Base-by-base conservation (phyloP, 1,284 basidiomycete genomes). In the Rhodotorula sp. region DNA sequence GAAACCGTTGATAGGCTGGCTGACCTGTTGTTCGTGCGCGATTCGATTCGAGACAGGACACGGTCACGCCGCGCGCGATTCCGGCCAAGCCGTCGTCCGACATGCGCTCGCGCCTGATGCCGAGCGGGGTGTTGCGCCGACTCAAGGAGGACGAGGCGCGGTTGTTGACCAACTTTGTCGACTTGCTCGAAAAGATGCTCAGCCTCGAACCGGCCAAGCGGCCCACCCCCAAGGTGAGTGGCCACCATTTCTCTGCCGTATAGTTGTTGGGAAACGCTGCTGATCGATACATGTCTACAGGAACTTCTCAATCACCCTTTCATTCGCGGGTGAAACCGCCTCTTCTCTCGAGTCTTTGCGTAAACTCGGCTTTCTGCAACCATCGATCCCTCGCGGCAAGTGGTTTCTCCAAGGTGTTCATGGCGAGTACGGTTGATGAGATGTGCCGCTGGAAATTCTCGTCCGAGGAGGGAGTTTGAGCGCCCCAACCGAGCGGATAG, bases 101-200 rank as follows among this genome's bases (percentile, higher is more conserved):
- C 78, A 82, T 99, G 45, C 86, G 91, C 30, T 84, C 89, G 7
- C 85, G 94, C 45, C 82, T 99, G 48, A 87, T 97, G 83, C 92
- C 94, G 0, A 84, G 87, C 2, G 87, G 88, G 6, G 86, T 87
- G 42, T 81, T 83, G 55, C 81, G 83, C 68, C 90, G 91, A 81
- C 84, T 94, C 81, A 89, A 88, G 76, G 91, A 93, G 73, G 93
- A 95, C 64, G 95, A 99, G 82, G 86, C 86, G 76, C 93, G 91
- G 81, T 80, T 91, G 75, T 78, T 96, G n/a, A 81, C 86, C 60
- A 86, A 87, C 20, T 96, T 99, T 79, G 86, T 96, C 57, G 95
- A 99, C 79, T 81, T 99, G 62, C 82, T 99, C 66, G 93, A 97
- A 77, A 94, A 91, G 80, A 96, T 93, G 80, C 84, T 98, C 49